Conservation (phyloP, 257 asterid genomes). For the Capsicum rhomboideum region DNA sequence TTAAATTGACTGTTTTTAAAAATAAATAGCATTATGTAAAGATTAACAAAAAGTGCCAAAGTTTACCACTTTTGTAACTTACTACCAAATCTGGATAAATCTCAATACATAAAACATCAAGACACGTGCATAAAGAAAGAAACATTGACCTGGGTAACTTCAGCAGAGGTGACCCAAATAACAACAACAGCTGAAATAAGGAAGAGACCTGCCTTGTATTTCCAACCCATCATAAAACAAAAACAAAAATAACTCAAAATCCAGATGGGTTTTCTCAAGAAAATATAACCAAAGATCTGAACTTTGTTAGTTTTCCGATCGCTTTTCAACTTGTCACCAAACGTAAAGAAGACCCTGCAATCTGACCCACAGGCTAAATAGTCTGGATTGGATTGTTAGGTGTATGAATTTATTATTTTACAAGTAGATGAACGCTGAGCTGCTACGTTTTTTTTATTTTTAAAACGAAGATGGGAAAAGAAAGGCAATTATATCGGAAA, state of each 20-base stretch:
- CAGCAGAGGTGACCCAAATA: slow-evolving; percentile 99
- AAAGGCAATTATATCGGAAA: neutral
- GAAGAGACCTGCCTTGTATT: slow-evolving; percentile 73
- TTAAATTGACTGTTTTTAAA: neutral
- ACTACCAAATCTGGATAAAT: neutral
- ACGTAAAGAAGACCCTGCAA: neutral
- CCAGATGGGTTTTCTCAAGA: slow-evolving; percentile 32
- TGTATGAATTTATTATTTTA: neutral
- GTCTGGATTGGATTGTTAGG: neutral
- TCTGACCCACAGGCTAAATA: neutral
- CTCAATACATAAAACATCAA: neutral
- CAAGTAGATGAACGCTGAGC: neutral
- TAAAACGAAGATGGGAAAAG: neutral
- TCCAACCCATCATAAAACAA: slow-evolving; percentile 65
- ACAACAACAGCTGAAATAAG: slow-evolving; percentile 86
- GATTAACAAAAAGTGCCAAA: neutral
- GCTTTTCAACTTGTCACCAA: neutral
- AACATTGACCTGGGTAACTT: slow-evolving; percentile 82
- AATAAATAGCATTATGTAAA: neutral
- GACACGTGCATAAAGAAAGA: neutral
- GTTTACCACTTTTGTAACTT: neutral
- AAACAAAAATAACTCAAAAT: slow-evolving; percentile 10
- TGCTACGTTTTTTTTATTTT: neutral
- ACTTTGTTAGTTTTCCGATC: neutral
- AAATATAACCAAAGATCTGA: slow-evolving; percentile 28